Conservation (phyloP, 257 asterid genomes). For the Solanum chiquidenum region DNA sequence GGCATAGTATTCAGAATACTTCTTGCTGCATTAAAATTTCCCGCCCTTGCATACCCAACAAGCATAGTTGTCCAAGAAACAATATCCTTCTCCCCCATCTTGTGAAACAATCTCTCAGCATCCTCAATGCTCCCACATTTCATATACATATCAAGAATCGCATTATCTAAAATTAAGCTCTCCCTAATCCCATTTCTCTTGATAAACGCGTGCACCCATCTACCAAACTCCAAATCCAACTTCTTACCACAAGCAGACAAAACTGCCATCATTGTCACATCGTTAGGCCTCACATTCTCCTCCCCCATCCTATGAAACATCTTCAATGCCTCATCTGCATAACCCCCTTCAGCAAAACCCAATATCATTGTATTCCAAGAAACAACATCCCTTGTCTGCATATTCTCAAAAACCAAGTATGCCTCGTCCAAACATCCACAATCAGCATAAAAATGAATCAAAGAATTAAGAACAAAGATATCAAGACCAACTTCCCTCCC, state of each 20-base stretch:
- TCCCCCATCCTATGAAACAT: constrained; percentile 41
- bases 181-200: constrained; percentile 29
- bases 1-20: constrained; percentile 43
- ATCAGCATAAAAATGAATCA: constrained; percentile 54
- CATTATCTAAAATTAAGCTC: constrained; percentile 42
- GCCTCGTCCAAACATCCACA: constrained; percentile 58
- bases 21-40: constrained; percentile 52
- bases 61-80: constrained; percentile 71
- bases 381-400: constrained; percentile 56
- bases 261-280: constrained; percentile 56
- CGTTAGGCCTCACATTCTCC: constrained; percentile 52
- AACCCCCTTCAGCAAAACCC: constrained; percentile 46
- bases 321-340: constrained; percentile 38
- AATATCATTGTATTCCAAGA: constrained; percentile 80
- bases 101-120: constrained; percentile 40
- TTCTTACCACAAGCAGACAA: constrained; percentile 54
- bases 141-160: constrained; percentile 70
- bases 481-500: constrained; percentile 30
- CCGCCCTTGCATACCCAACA: constrained; percentile 53
- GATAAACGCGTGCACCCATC: constrained; percentile 45
- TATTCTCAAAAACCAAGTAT: constrained; percentile 30
- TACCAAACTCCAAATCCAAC: constrained; percentile 49
- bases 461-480: constrained; percentile 48
- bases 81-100: constrained; percentile 50
- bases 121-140: constrained; percentile 55